phyloP scores from a whole-genome alignment of 2,329 filamentous ascomycete species.

The Graphilbum ipis-grandicollis region DNA sequence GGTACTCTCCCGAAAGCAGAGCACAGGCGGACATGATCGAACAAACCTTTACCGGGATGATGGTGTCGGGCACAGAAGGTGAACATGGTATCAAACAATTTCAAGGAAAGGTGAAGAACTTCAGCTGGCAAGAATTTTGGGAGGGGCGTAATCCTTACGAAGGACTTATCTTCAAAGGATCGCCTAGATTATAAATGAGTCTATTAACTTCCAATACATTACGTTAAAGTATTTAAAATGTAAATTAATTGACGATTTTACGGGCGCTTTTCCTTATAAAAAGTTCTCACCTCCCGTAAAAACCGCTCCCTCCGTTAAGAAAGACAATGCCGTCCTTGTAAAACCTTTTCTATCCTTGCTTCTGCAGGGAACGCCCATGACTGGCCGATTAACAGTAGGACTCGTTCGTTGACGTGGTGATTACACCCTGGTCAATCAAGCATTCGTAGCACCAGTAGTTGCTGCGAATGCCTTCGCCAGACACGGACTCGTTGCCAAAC shows the following conservation, averaged over 20 bases:
- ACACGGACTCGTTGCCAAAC: constrained; percentile 1
- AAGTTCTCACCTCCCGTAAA: too few relatives aligned
- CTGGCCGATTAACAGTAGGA: constrained; percentile 2
- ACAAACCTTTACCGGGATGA: constrained; percentile 1
- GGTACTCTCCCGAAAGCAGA: constrained; percentile 1
- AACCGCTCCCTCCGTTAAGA: too few relatives aligned
- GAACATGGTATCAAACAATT: constrained; percentile 3
- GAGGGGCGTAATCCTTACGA: not conserved
- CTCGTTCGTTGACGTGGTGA: constrained; percentile 1
- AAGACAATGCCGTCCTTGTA: too few relatives aligned
- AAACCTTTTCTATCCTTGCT: too few relatives aligned
- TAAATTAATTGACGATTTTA: too few relatives aligned
- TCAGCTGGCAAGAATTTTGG: constrained; percentile 3
- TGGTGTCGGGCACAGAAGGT: constrained; percentile 1
- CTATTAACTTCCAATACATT: too few relatives aligned
- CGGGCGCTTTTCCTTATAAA: too few relatives aligned
- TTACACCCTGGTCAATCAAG: constrained; percentile 3
- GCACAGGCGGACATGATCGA: not conserved
- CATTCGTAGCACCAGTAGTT: constrained; percentile 5
- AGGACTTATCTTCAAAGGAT: not conserved
- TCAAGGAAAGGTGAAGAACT: constrained; percentile 1
- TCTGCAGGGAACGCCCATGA: too few relatives aligned
- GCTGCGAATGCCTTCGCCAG: constrained; percentile 1
- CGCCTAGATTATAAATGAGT: not conserved
- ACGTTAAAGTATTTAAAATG: too few relatives aligned